Percentiles rank a stretch among this genome's conserved stretches.
These are phyloP conservation scores for Auriculariales sp. DNA, from an alignment of 768 basidiomycete genomes.

Conservation along the genomic window DNA sequence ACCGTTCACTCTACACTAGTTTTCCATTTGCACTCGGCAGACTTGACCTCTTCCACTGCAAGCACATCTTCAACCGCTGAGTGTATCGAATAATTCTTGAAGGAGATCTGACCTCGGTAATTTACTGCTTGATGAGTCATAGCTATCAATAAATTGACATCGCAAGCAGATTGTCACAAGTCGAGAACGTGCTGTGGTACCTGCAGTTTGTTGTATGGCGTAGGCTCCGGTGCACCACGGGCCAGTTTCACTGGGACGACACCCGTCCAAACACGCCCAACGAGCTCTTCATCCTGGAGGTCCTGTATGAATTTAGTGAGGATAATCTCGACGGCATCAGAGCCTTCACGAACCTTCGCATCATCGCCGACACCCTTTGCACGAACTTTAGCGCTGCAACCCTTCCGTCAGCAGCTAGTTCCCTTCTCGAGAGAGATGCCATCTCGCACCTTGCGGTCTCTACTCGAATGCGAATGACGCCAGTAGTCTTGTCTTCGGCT, in stretches of 20 bases:
- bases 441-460: constrained; percentile 3
- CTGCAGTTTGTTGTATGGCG: not conserved
- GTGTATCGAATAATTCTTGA: no score
- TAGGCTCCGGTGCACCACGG: not conserved
- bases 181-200: not conserved
- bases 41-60: no score
- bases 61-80: no score
- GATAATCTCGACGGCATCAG: not conserved
- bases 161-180: no score
- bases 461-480: constrained; percentile 2
- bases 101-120: no score
- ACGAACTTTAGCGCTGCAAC: constrained; percentile 2
- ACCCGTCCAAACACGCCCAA: not conserved
- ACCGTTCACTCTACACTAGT: no score
- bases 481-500: constrained; percentile 1
- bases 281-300: not conserved
- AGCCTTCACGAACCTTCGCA: not conserved
- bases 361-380: not conserved
- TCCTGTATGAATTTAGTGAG: not conserved
- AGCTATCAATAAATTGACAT: no score
- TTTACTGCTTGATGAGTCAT: no score
- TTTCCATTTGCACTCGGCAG: no score
- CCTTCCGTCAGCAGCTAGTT: not conserved
- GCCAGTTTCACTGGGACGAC: not conserved
- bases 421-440: not conserved